Base-by-base conservation (phyloP, 345 rosid species). In the Orychophragmus violaceus region DNA sequence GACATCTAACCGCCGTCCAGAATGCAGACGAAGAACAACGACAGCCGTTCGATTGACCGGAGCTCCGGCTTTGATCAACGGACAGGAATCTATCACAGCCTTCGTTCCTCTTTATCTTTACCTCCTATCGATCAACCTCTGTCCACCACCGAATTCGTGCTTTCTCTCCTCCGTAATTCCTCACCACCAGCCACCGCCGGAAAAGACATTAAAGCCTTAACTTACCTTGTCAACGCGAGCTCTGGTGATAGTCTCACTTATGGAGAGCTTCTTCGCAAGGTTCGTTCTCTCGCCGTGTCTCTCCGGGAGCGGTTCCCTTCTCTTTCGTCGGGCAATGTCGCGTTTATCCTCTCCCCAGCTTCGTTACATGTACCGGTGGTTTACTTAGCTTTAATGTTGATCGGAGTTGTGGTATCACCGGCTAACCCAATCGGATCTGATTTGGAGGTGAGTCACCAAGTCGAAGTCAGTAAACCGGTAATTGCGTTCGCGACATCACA, bases 351-450 rank as follows among this genome's bases (percentile, higher is more conserved):
- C 64, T 77, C 78, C 36, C 90, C 97, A 1, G 39, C 85, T 16
- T 88, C 96, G 18, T 28, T 85, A 27, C 77, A 78, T 6, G 62
- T 90, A 23, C 98, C 96, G 2, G 66, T 86, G 28, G 53, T 93
- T 57, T 85, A 85, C 83, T 84, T 87, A 32, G 76, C 96, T 30
- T 86, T 92, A 28, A 70, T 92, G 80, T 81, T 83, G 9, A 62
- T 90, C 27, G 97, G 96, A 17, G 82, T 93, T 32, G 70, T 84
- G 54, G 0, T 90, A 62, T 87, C 90, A 19, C 95, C 98, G 16
- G 77, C 90, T 51, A 93, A 87, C 32, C 94, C 96, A 5, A 74
- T 82, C 57, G 48, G 81, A 46, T 87, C 97, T 64, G 67, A 52
- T 50, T 58, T 79, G 21, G 94, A 93, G 56, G 59, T 89, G 42